These are phyloP conservation scores for Populus simonii DNA, from an alignment of 345 rosid genomes.

Conservation along the genomic window DNA sequence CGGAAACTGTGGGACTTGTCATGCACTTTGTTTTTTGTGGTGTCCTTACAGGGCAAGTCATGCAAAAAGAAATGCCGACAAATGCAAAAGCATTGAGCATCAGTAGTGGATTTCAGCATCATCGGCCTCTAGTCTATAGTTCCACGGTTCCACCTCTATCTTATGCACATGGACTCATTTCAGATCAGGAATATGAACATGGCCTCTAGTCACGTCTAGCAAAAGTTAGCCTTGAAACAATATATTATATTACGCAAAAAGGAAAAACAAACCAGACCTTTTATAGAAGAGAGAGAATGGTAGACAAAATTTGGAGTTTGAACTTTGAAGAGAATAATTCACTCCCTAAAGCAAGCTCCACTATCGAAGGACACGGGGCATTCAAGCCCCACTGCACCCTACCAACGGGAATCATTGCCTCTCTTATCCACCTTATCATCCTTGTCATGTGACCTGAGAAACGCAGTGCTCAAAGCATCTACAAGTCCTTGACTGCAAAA, in stretches of 20 bases:
- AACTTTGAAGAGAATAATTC: constrained; percentile 3
- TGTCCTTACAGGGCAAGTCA: not conserved
- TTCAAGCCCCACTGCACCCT: constrained; percentile 33
- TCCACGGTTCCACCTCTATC: not conserved
- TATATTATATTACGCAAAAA: too few relatives aligned
- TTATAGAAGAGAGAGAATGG: not conserved
- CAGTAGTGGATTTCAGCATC: not conserved
- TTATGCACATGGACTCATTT: not conserved
- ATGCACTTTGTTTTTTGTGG: not conserved
- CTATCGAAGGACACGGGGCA: constrained; percentile 17
- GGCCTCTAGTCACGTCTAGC: not conserved
- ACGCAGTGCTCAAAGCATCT: not conserved
- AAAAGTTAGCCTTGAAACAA: not conserved
- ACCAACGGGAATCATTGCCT: not conserved
- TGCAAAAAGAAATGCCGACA: not conserved
- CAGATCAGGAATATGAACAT: not conserved
- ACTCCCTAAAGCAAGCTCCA: constrained; percentile 25
- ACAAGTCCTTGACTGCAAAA: not conserved
- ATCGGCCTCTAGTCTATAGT: not conserved
- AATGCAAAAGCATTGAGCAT: not conserved
- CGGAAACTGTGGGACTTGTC: not conserved
- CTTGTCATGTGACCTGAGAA: not conserved
- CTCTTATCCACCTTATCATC: not conserved
- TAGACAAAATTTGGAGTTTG: not conserved
- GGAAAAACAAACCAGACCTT: not conserved